Evolutionary conservation across 345 rosid genomes (phyloP).

Genomic region (Syzygium aromaticum): DNA sequence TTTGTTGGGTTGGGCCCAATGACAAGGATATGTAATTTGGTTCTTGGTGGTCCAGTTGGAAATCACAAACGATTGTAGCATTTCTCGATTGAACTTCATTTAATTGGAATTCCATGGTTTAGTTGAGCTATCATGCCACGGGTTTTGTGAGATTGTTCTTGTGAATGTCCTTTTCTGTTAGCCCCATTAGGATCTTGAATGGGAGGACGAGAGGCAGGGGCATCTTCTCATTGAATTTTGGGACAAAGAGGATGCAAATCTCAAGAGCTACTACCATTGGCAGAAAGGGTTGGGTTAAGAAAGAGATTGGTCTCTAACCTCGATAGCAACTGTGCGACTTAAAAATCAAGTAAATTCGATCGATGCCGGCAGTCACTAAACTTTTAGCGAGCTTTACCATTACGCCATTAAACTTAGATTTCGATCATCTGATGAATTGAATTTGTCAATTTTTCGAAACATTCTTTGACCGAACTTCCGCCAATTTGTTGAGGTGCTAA

Average conservation of each 20-base stretch:
- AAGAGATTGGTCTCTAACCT: not conserved
- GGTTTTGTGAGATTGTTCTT: not conserved
- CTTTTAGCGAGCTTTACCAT: not conserved
- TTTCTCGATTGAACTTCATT: not conserved
- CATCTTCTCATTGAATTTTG: not conserved
- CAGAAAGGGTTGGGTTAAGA: not conserved
- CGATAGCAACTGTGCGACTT: not conserved
- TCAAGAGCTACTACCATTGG: not conserved
- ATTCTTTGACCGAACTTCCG: not conserved
- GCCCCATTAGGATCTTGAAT: not conserved
- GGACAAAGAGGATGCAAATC: not conserved
- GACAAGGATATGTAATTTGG: not conserved
- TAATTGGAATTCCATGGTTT: not conserved
- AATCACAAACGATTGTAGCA: not conserved
- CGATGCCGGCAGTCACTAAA: not conserved
- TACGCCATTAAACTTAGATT: not conserved
- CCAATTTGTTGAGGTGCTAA: not conserved
- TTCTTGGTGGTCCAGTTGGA: not conserved
- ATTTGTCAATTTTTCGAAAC: not conserved
- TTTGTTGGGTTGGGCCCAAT: not conserved
- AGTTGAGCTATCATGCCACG: not conserved
- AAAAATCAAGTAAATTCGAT: fast-evolving
- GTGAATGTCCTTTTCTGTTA: not conserved
- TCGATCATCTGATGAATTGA: fast-evolving
- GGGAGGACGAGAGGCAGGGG: not conserved